Percentiles rank a stretch among this genome's conserved stretches.
phyloP scores from a whole-genome alignment of 345 rosid species.

The Corchorus capsularis region DNA sequence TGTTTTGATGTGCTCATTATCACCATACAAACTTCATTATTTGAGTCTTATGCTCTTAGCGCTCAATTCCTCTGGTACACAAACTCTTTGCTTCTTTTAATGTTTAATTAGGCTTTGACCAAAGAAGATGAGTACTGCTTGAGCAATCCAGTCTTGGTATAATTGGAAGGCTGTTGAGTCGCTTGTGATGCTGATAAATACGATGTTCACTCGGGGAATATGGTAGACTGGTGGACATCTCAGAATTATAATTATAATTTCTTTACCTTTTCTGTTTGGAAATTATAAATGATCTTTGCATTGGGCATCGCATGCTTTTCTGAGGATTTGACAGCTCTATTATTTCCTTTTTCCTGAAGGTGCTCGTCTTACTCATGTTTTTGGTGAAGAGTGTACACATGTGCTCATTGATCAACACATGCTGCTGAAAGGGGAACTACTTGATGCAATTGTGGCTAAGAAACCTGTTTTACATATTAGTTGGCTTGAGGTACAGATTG shows the following conservation, averaged over 20 bases:
- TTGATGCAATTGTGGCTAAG: slow-evolving; percentile 64
- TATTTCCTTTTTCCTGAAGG: slow-evolving; percentile 41
- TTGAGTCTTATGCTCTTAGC: background rate
- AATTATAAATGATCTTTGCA: background rate
- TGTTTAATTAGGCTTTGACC: background rate
- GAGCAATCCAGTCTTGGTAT: background rate
- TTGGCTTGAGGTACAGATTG: slow-evolving; percentile 70
- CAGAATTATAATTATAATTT: slow-evolving; percentile 6
- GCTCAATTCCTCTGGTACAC: background rate
- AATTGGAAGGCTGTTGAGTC: background rate
- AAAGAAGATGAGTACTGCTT: background rate
- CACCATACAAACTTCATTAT: background rate
- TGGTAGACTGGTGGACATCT: background rate
- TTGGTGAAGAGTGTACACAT: slow-evolving; percentile 74
- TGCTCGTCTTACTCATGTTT: slow-evolving; percentile 45
- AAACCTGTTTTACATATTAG: slow-evolving; percentile 52
- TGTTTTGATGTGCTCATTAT: background rate
- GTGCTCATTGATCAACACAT: slow-evolving; percentile 55
- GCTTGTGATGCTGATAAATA: background rate
- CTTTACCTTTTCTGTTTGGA: background rate
- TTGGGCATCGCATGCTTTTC: background rate
- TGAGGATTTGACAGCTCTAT: background rate
- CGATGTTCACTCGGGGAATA: background rate
- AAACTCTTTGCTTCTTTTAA: background rate
- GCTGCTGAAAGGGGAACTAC: slow-evolving; percentile 50